phyloP scores from a whole-genome alignment of 371 early-diverging fungal genomes.

The Syncephalis plumigaleata region DNA sequence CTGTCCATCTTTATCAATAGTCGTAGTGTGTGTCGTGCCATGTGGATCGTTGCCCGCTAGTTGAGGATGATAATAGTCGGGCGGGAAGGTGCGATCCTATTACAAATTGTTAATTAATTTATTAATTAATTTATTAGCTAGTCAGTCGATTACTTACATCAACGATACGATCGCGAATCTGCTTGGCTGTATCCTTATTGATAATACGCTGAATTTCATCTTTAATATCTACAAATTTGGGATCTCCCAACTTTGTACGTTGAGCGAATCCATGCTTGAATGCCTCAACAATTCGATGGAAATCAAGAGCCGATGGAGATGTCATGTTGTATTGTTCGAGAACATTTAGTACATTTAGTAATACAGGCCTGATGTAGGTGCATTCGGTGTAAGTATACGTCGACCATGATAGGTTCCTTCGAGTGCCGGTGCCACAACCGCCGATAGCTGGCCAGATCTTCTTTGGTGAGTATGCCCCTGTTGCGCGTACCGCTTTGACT shows the following conservation, averaged over 20 bases:
- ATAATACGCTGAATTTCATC: conserved; percentile 36
- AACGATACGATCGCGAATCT: not conserved
- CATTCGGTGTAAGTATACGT: conserved; percentile 25
- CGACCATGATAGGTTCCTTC: conserved; percentile 60
- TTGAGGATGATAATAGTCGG: conserved; percentile 56
- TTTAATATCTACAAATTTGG: conserved; percentile 34
- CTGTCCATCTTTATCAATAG: conserved; percentile 67
- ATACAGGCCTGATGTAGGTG: conserved; percentile 75
- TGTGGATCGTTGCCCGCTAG: conserved; percentile 68
- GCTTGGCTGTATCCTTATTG: conserved; percentile 23
- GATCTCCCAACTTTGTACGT: conserved; percentile 71
- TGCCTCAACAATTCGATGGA: conserved; percentile 75
- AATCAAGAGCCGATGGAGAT: conserved; percentile 18
- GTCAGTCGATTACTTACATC: conserved; percentile 4
- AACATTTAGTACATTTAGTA: conserved; percentile 75
- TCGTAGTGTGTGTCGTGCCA: conserved; percentile 96
- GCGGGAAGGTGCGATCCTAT: conserved; percentile 22
- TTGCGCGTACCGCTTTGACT: conserved; percentile 38
- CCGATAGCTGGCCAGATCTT: conserved; percentile 63
- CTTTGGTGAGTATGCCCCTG: conserved; percentile 71
- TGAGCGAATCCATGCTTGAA: conserved; percentile 84
- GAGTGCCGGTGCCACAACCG: conserved; percentile 36
- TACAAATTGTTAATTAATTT: no score
- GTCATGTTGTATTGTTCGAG: conserved; percentile 62
- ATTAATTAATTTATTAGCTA: no score